A percentile compares a stretch with the other conserved stretches of the same genome.
phyloP scores from a whole-genome alignment of 495 filamentous ascomycete species.

The Immersiella caudata region DNA sequence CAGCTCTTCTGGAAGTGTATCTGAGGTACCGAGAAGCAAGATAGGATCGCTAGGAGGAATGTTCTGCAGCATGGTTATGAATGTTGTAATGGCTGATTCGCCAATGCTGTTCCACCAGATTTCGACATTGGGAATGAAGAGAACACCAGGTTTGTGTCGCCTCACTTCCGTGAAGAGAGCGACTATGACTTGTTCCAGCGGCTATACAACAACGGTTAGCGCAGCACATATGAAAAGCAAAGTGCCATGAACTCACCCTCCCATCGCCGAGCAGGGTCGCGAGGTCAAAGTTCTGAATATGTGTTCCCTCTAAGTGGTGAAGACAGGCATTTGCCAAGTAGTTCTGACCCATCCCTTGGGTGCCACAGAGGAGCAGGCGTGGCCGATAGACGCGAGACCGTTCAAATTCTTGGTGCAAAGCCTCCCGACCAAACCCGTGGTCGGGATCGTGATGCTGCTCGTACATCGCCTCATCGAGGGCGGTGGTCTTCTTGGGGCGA shows the following conservation, averaged over 20 bases:
- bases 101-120: slow-evolving; percentile 77
- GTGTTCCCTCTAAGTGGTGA: slow-evolving; percentile 87
- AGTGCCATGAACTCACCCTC: slow-evolving; percentile 47
- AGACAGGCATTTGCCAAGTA: slow-evolving; percentile 87
- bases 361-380: slow-evolving; percentile 75
- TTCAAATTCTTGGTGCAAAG: slow-evolving; percentile 88
- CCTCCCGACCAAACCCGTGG: slow-evolving; percentile 79
- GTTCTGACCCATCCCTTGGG: slow-evolving; percentile 88
- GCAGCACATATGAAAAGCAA: not conserved
- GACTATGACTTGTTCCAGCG: slow-evolving; percentile 83
- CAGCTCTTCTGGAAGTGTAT: slow-evolving; percentile 60
- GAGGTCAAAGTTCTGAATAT: slow-evolving; percentile 94
- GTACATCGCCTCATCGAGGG: slow-evolving; percentile 90
- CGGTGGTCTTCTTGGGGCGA: slow-evolving; percentile 78
- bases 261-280: slow-evolving; percentile 68
- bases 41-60: slow-evolving; percentile 87
- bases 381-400: slow-evolving; percentile 86
- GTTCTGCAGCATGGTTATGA: slow-evolving; percentile 73
- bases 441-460: slow-evolving; percentile 80
- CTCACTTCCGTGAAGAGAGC: slow-evolving; percentile 89
- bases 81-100: slow-evolving; percentile 67
- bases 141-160: slow-evolving; percentile 92
- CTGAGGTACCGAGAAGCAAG: slow-evolving; percentile 79
- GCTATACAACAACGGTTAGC: slow-evolving; percentile 47
- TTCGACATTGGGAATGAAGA: slow-evolving; percentile 89